Conservation (phyloP, 352 stramenopile genomes). For the Peronospora belbahrii region DNA sequence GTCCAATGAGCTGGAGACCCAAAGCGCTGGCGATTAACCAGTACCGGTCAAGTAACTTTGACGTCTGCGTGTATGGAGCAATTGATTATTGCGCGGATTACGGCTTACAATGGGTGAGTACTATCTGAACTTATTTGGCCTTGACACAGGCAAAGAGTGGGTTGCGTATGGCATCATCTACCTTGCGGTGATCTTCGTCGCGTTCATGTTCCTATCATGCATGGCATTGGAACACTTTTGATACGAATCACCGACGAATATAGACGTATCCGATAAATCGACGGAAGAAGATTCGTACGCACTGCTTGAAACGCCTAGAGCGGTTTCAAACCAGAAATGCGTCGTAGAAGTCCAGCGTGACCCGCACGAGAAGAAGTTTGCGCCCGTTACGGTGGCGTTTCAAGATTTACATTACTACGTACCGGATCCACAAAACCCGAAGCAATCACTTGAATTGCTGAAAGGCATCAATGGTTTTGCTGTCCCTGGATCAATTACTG, state of each 20-base stretch:
- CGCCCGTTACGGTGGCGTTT: not conserved
- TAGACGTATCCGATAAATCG: too few relatives aligned
- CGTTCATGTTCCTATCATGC: constrained; percentile 28
- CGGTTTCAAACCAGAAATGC: too few relatives aligned
- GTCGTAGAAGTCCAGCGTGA: too few relatives aligned
- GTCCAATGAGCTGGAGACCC: too few relatives aligned
- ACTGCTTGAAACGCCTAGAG: too few relatives aligned
- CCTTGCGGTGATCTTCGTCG: constrained; percentile 20
- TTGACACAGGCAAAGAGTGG: constrained; percentile 36
- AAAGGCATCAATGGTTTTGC: not conserved
- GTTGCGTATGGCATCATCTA: constrained; percentile 27
- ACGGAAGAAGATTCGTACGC: too few relatives aligned
- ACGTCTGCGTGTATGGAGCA: constrained; percentile 28
- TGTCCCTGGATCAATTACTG: not conserved
- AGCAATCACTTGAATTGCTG: not conserved
- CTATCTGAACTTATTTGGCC: constrained; percentile 29
- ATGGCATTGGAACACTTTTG: constrained; percentile 32
- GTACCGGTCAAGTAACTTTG: too few relatives aligned
- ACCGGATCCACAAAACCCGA: not conserved
- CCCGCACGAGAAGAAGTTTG: not conserved
- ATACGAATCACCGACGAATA: too few relatives aligned
- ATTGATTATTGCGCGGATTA: constrained; percentile 39
- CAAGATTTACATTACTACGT: not conserved
- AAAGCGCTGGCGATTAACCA: too few relatives aligned
- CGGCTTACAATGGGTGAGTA: constrained; percentile 30